These are phyloP conservation scores for Achaetomium macrosporum DNA, from an alignment of 2,329 filamentous ascomycete species.

Conservation along the genomic window DNA sequence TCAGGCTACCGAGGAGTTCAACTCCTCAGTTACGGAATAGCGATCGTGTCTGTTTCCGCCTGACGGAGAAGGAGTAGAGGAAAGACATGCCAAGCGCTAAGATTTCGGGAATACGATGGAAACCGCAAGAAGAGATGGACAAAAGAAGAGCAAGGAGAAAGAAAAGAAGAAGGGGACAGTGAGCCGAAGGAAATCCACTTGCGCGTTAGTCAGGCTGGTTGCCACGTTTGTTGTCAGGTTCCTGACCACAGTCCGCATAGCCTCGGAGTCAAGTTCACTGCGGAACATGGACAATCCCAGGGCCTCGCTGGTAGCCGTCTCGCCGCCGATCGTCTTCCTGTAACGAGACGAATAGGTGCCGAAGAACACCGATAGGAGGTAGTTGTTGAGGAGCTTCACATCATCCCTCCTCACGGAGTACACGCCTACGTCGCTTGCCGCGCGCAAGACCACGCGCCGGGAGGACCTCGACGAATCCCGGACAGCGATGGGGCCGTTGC, in stretches of 20 bases:
- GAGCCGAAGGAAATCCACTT: constrained; percentile 14
- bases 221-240: constrained; percentile 26
- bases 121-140: background rate
- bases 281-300: constrained; percentile 20
- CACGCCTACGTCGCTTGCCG: background rate
- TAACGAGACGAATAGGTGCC: constrained; percentile 21
- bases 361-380: constrained; percentile 18
- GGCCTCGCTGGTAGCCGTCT: constrained; percentile 18
- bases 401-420: constrained; percentile 20
- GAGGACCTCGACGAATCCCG: background rate
- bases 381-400: constrained; percentile 15
- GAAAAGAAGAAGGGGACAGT: background rate
- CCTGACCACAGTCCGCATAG: constrained; percentile 14
- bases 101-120: background rate
- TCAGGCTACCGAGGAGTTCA: too few species aligned
- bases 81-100: background rate
- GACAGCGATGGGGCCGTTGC: background rate
- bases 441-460: background rate
- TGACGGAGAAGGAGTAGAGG: background rate
- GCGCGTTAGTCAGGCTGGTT: constrained; percentile 24
- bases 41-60: too few species aligned
- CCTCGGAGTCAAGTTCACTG: constrained; percentile 2
- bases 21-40: too few species aligned
- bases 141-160: background rate
- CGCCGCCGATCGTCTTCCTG: constrained; percentile 9